These are phyloP conservation scores for Coniochaeta pulveracea DNA, from an alignment of 2,329 filamentous ascomycete species.

Conservation along the genomic window DNA sequence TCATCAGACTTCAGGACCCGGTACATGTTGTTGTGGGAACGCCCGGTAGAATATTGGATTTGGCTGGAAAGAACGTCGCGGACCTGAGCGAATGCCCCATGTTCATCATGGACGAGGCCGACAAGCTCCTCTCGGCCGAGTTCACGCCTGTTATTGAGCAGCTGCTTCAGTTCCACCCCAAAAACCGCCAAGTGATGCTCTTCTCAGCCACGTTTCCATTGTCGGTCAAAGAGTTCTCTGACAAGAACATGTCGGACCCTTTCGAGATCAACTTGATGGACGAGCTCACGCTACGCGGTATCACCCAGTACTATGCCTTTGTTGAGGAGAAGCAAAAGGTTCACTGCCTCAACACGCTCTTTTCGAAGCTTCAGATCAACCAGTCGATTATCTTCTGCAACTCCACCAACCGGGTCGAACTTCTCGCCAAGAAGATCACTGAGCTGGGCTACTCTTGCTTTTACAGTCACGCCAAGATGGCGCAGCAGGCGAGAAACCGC, in stretches of 20 bases:
- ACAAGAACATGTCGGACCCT: slow-evolving; percentile 92
- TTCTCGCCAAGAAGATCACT: slow-evolving; percentile 98
- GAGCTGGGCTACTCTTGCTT: slow-evolving; percentile 99
- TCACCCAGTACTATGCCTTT: slow-evolving; percentile 98
- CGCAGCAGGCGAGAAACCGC: slow-evolving; percentile 90
- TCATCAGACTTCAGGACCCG: slow-evolving; percentile 83
- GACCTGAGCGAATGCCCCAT: slow-evolving; percentile 94
- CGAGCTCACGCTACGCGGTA: slow-evolving; percentile 92
- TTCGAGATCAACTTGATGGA: slow-evolving; percentile 99
- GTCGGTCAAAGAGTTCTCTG: slow-evolving; percentile 94
- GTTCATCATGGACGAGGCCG: slow-evolving; percentile 99
- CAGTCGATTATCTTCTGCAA: slow-evolving; percentile 99
- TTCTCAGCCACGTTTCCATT: slow-evolving; percentile 97
- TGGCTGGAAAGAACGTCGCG: slow-evolving; percentile 92
- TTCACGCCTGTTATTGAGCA: slow-evolving; percentile 98
- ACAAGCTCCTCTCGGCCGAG: slow-evolving; percentile 92
- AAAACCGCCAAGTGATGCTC: slow-evolving; percentile 97
- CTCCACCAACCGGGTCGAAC: slow-evolving; percentile 94
- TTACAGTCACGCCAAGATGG: slow-evolving; percentile 98
- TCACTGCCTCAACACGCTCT: slow-evolving; percentile 95
- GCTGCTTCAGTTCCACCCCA: slow-evolving; percentile 86
- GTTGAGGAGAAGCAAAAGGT: slow-evolving; percentile 99
- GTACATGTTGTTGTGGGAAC: slow-evolving; percentile 98
- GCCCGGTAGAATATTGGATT: slow-evolving; percentile 87
- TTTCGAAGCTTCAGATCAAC: slow-evolving; percentile 98